phyloP scores from a whole-genome alignment of 1,284 basidiomycete genomes.

The Mycena sp. region DNA sequence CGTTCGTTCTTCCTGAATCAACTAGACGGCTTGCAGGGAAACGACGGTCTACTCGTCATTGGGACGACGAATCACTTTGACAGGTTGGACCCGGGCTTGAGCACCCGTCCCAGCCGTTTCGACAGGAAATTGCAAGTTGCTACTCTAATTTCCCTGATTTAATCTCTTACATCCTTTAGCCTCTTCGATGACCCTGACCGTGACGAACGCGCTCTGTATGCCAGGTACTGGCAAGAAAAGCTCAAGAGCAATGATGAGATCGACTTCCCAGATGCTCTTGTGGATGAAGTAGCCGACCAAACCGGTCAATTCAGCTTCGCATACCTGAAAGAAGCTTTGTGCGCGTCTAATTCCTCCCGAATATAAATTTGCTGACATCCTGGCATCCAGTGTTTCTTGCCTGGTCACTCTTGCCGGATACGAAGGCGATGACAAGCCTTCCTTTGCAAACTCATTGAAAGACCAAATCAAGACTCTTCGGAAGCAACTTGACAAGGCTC shows the following conservation, averaged over 20 bases:
- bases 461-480: constrained; percentile 67
- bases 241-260: constrained; percentile 67
- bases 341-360: constrained; percentile 1
- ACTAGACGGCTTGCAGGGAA: constrained; percentile 77
- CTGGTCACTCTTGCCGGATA: constrained; percentile 64
- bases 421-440: constrained; percentile 55
- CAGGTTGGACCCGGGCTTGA: constrained; percentile 77
- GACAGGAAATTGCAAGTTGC: constrained; percentile 81
- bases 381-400: constrained; percentile 61
- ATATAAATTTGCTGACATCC: constrained; percentile 4
- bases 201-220: constrained; percentile 72
- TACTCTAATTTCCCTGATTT: not conserved
- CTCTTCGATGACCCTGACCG: constrained; percentile 71
- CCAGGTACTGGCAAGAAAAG: constrained; percentile 81
- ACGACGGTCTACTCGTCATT: constrained; percentile 82
- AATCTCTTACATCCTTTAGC: constrained; percentile 43
- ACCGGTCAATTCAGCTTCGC: constrained; percentile 82
- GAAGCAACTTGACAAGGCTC: constrained; percentile 56
- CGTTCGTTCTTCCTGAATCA: constrained; percentile 89
- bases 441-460: constrained; percentile 61
- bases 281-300: constrained; percentile 63
- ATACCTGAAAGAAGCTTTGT: constrained; percentile 88
- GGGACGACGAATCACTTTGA: constrained; percentile 89
- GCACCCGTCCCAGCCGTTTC: constrained; percentile 81
- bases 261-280: constrained; percentile 70